phyloP scores from a whole-genome alignment of 768 basidiomycete genomes.

The Podaxis pistillaris region DNA sequence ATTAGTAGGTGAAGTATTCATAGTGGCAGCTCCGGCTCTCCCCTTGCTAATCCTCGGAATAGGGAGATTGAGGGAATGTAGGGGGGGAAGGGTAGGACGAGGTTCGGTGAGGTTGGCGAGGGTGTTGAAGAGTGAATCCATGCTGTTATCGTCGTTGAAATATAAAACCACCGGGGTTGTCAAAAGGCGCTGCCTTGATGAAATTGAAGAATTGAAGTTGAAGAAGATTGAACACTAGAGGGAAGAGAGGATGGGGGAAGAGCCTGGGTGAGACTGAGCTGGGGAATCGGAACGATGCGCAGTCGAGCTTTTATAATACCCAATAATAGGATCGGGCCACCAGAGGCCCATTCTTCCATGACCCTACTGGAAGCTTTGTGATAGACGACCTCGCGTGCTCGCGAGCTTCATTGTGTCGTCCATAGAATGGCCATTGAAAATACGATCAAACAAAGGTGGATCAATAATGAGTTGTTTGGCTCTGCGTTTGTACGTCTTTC shows the following conservation, averaged over 20 bases:
- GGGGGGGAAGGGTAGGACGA: constrained; percentile 53
- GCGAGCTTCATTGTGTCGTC: not conserved
- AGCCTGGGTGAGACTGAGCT: constrained; percentile 10
- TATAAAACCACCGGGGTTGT: constrained; percentile 33
- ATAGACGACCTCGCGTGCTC: not conserved
- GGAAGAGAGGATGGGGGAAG: constrained; percentile 17
- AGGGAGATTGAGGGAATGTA: constrained; percentile 46
- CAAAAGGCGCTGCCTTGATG: constrained; percentile 35
- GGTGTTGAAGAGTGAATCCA: constrained; percentile 17
- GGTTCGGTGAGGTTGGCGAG: constrained; percentile 9
- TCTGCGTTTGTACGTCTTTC: not conserved
- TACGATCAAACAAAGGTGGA: not conserved
- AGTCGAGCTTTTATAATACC: not conserved
- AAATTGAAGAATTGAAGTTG: constrained; percentile 19
- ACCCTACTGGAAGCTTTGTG: constrained; percentile 2
- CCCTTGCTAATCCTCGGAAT: constrained; percentile 9
- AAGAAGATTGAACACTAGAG: constrained; percentile 18
- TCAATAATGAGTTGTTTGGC: not conserved
- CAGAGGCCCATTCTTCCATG: constrained; percentile 9
- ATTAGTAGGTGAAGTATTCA: constrained; percentile 18
- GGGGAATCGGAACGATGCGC: not conserved
- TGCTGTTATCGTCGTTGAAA: constrained; percentile 13
- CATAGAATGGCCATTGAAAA: not conserved
- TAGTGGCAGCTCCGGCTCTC: constrained; percentile 18
- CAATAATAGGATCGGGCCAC: not conserved